phyloP scores from a whole-genome alignment of 2,329 filamentous ascomycete species.

The Trichophyton benhamiae region DNA sequence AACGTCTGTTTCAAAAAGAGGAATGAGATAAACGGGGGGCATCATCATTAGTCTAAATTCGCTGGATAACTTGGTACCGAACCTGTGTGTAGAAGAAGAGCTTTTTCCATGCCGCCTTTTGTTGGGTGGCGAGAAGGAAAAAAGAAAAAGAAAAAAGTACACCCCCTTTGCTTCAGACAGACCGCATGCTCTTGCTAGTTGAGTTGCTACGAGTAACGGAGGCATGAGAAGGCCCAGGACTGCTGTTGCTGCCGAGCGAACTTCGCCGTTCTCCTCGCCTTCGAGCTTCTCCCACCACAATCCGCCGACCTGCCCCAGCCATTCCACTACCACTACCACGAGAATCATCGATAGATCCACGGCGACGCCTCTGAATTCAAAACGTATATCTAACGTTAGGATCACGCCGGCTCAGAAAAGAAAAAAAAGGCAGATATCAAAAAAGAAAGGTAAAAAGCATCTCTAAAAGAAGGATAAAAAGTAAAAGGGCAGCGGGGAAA shows the following conservation, averaged over 20 bases:
- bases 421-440: slow-evolving; percentile 12
- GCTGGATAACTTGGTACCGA: slow-evolving; percentile 16
- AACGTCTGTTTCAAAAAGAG: background rate
- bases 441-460: slow-evolving; percentile 18
- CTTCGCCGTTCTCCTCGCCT: slow-evolving; percentile 28
- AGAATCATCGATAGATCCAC: slow-evolving; percentile 29
- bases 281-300: slow-evolving; percentile 29
- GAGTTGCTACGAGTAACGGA: slow-evolving; percentile 33
- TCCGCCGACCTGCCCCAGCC: slow-evolving; percentile 16
- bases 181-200: slow-evolving; percentile 16
- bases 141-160: background rate
- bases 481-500: slow-evolving; percentile 14
- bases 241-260: slow-evolving; percentile 26
- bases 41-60: slow-evolving; percentile 19
- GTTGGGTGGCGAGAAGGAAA: background rate
- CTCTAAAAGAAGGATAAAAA: slow-evolving; percentile 32
- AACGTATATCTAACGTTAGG: slow-evolving; percentile 36
- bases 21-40: slow-evolving; percentile 18
- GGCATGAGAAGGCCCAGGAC: slow-evolving; percentile 21
- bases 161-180: slow-evolving; percentile 5
- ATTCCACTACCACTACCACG: slow-evolving; percentile 17
- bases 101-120: background rate
- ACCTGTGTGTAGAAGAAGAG: background rate
- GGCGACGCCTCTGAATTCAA: slow-evolving; percentile 36
- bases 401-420: slow-evolving; percentile 32